Evolutionary conservation across 2,329 filamentous ascomycete species (phyloP), one percentile per base, ranked within the genome.

Genomic region (Paracamarosporium sp.): DNA sequence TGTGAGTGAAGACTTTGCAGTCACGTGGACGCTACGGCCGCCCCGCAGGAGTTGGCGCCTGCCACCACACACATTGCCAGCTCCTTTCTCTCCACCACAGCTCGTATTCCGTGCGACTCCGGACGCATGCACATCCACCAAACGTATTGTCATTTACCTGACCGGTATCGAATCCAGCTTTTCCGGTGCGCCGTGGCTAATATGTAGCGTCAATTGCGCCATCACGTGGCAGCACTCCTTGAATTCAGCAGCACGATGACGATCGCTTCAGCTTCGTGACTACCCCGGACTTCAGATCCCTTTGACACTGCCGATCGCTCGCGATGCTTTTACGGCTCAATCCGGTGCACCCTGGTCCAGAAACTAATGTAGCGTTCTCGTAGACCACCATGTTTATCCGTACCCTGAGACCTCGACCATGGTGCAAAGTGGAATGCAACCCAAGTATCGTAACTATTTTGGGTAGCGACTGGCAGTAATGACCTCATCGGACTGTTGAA

Each of bases 351-450:
- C 27, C 50, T 31, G 38, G 50, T 30, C 61, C 44, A 46, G 33
- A 30, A 54, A 31, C 27, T 55, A 54, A 59, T 55, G 60, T 31
- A 50, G 56, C 43, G 45, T n/a, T 22, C 35, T 58, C 50, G 55
- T 56, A 35, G 56, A 53, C 52, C 40, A 55, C 59, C 24, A 62
- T 66, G 55, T 62, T 61, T 62, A 64, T 41, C 62, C 65, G 59
- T 51, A 31, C 48, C 48, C 48, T 22, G 48, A 20, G 48, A 24
- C 50, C n/a, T 60, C 20, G 13, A n/a, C 31, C 38, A 50, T 47
- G 36, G 28, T 55, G 46, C 27, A 41, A 27, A 27, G 38, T 43
- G 38, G 38, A 20, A 54, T 55, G 55, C 46, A 48, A 51, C 55
- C 43, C 24, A 25, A 40, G n/a, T 40, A 38, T 36, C 22, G 36